Evolutionary conservation across 306 rosid genomes (phyloP), one percentile per base, ranked within the genome.

Genomic region (Aeschynomene evenia): DNA sequence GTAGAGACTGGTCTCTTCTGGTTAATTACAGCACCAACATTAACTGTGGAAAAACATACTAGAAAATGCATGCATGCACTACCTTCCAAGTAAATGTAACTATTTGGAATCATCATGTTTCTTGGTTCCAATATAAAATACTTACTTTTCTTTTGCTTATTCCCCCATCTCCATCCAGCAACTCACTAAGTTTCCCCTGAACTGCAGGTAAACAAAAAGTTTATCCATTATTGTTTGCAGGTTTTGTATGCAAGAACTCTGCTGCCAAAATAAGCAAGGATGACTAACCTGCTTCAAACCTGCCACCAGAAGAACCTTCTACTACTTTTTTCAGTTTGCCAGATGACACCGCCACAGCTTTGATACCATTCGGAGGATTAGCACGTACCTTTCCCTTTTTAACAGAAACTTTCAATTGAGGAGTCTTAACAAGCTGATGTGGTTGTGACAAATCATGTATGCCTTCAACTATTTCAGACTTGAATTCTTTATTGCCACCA

Each of bases 111-210:
- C 37, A 59, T 29, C 43, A 73, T 45, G 19, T 45, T 77, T 33
- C 5, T 34, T 18, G 55, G 23, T 13, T 16, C 51, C 67, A 51
- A 33, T 63, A 62, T 49, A 37, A 20, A 55, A 50, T 29, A 78
- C 99, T 81, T 82, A 91, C 99, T 75, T 89, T 95, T 83, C 97
- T 81, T 75, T 87, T 91, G 86, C 97, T 95, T 71, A 95, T 85
- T 68, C 99, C 99, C 28, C 99, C 99, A 50, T 87, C 89, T 65
- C 72, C 83, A 85, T 95, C 99, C 78, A 95, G 75, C 81, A 95
- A 78, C 80, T 91, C 99, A 19, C 84, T 91, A 79, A 95, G 99
- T 79, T 89, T 95, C 85, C 80, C 97, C 79, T 95, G 95, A 72
- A 95, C 99, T 95, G 91, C 80, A 85, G 80, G 69, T 48, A 77